Evolutionary conservation across 2,329 filamentous ascomycete species (phyloP).

Genomic region (Periconia sp.): DNA sequence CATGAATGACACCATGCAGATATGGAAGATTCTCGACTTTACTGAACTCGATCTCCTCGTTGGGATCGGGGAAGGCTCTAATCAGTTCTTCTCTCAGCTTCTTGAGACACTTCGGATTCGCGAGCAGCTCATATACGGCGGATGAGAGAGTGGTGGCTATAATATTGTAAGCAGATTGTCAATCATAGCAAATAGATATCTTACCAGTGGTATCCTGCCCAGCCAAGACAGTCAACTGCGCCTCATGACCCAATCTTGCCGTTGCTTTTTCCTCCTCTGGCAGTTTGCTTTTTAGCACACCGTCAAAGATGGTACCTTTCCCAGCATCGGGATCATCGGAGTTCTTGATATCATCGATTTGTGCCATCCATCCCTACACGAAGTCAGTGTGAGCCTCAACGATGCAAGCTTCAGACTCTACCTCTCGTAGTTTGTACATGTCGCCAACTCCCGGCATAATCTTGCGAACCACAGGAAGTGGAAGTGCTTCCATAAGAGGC

Average conservation of each 20-base stretch:
- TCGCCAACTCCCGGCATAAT: too few species aligned
- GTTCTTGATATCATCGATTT: not conserved
- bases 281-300: too few species aligned
- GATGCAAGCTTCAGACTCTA: too few species aligned
- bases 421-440: too few species aligned
- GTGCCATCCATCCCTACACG: not conserved
- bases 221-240: constrained; percentile 4
- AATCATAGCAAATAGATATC: too few species aligned
- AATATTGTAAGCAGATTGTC: too few species aligned
- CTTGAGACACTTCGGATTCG: not conserved
- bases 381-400: not conserved
- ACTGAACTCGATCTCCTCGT: not conserved
- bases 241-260: not conserved
- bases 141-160: not conserved
- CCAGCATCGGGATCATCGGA: not conserved
- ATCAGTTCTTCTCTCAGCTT: constrained; percentile 3
- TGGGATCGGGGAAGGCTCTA: not conserved
- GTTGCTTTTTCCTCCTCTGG: constrained; percentile 1
- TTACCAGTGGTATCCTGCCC: not conserved
- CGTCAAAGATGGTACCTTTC: constrained; percentile 3
- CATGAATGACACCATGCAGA: not conserved
- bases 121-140: constrained; percentile 3
- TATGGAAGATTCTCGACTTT: not conserved
- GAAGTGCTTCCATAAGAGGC: too few species aligned
- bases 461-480: not conserved